Evolutionary conservation across 371 early-diverging fungal species (phyloP).

Genomic region (Apophysomyces ossiformis): DNA sequence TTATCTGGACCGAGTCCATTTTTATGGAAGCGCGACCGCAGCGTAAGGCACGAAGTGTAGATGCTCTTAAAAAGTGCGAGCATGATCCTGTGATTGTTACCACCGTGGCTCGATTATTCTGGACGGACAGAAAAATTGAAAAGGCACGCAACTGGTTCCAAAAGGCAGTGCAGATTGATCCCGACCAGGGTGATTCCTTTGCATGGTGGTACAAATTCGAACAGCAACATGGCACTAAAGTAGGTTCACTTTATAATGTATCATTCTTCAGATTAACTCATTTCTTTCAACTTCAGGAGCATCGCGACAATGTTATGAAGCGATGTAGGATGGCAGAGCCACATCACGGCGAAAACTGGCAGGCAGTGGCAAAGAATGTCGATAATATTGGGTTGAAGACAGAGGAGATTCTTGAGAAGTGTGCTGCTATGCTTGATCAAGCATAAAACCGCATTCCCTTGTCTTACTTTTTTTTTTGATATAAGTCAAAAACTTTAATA

Average conservation of each 20-base stretch:
- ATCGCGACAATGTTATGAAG: constrained; percentile 63
- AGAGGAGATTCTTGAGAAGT: constrained; percentile 69
- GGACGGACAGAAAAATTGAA: constrained; percentile 91
- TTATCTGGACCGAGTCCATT: constrained; percentile 90
- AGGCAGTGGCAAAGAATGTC: constrained; percentile 76
- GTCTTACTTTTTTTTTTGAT: not conserved
- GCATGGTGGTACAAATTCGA: constrained; percentile 96
- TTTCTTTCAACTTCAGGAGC: constrained; percentile 28
- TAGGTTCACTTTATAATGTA: constrained; percentile 20
- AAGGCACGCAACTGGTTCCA: constrained; percentile 94
- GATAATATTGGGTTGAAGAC: constrained; percentile 68
- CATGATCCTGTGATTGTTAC: constrained; percentile 80
- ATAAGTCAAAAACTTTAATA: not conserved
- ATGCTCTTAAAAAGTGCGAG: constrained; percentile 92
- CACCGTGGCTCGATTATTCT: constrained; percentile 91
- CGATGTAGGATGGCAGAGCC: constrained; percentile 85
- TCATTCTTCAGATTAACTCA: not conserved
- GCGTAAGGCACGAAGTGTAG: constrained; percentile 86
- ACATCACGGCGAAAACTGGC: constrained; percentile 91
- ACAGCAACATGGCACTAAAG: constrained; percentile 71
- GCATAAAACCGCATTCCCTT: constrained; percentile 15
- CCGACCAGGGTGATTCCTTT: constrained; percentile 94
- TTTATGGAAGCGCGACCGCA: constrained; percentile 87
- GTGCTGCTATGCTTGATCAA: constrained; percentile 52
- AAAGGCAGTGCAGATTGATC: constrained; percentile 81